Conservation (phyloP, 192 early-diverging fungal genomes). For the Gaertneriomyces sp. region DNA sequence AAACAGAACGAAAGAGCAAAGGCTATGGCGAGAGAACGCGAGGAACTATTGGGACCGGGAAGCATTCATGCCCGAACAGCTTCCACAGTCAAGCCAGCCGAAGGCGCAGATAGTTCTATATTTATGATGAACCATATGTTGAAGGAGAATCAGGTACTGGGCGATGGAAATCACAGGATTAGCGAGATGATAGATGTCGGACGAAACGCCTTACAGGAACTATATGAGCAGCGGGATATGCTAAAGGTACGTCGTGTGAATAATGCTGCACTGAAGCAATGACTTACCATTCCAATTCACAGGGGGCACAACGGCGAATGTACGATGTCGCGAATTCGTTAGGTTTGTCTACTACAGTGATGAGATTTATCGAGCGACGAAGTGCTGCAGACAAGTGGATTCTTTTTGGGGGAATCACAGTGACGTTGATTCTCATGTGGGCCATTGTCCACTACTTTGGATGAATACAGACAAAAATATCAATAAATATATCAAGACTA, state of each 20-base stretch:
- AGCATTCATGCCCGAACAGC: constrained; percentile 24
- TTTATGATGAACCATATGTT: constrained; percentile 41
- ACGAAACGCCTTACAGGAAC: constrained; percentile 37
- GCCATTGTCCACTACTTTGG: constrained; percentile 43
- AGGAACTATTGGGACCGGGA: constrained; percentile 34
- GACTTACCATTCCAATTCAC: not conserved
- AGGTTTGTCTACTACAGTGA: constrained; percentile 47
- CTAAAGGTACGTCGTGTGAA: constrained; percentile 38
- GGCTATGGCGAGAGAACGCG: constrained; percentile 24
- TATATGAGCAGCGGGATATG: constrained; percentile 48
- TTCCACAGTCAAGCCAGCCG: not conserved
- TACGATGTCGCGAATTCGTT: constrained; percentile 45
- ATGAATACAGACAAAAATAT: constrained; percentile 1
- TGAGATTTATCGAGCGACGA: constrained; percentile 50
- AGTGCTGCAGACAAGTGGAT: constrained; percentile 39
- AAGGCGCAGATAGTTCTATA: constrained; percentile 26
- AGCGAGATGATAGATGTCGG: constrained; percentile 46
- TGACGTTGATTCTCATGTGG: constrained; percentile 48
- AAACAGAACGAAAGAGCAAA: constrained; percentile 21
- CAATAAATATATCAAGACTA: too few relatives aligned
- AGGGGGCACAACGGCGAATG: constrained; percentile 47
- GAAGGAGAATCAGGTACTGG: constrained; percentile 31
- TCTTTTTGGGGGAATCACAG: constrained; percentile 41
- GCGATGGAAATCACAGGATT: constrained; percentile 19
- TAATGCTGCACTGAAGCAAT: not conserved